phyloP scores from a whole-genome alignment of 2,329 filamentous ascomycete species.

The Scedosporium minutisporum region DNA sequence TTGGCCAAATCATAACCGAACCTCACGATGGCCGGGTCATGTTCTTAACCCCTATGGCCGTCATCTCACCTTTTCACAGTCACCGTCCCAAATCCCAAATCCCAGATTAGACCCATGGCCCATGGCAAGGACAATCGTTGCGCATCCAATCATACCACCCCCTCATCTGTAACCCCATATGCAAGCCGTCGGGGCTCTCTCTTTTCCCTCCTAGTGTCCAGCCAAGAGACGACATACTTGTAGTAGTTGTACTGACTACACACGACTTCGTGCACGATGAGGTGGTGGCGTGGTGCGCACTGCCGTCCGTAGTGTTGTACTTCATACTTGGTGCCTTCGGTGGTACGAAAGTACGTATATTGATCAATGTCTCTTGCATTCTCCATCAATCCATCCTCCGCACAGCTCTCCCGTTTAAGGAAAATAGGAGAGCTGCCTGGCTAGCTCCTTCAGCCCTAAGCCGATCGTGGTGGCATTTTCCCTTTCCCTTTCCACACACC shows the following conservation, averaged over 20 bases:
- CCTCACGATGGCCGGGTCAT: not conserved
- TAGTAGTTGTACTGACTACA: too few species aligned
- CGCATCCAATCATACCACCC: not conserved
- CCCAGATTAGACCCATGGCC: not conserved
- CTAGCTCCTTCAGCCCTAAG: conserved; percentile 6
- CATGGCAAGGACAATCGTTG: not conserved
- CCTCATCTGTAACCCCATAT: not conserved
- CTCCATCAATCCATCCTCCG: not conserved
- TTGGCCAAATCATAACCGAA: not conserved
- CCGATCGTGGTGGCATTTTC: not conserved
- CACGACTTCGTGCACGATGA: too few species aligned
- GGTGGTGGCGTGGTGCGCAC: not conserved
- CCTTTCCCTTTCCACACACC: not conserved
- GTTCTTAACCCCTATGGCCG: not conserved
- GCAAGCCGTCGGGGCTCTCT: not conserved
- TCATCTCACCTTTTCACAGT: not conserved
- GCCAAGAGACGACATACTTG: not conserved
- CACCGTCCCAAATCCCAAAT: not conserved
- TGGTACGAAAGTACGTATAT: not conserved
- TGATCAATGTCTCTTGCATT: too few species aligned
- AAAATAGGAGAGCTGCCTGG: not conserved
- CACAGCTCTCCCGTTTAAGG: conserved; percentile 6
- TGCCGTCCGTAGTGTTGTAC: not conserved
- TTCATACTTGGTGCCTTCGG: not conserved
- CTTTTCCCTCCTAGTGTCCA: not conserved